phyloP scores from a whole-genome alignment of 2,329 filamentous ascomycete genomes.

The Eutypella sp. region DNA sequence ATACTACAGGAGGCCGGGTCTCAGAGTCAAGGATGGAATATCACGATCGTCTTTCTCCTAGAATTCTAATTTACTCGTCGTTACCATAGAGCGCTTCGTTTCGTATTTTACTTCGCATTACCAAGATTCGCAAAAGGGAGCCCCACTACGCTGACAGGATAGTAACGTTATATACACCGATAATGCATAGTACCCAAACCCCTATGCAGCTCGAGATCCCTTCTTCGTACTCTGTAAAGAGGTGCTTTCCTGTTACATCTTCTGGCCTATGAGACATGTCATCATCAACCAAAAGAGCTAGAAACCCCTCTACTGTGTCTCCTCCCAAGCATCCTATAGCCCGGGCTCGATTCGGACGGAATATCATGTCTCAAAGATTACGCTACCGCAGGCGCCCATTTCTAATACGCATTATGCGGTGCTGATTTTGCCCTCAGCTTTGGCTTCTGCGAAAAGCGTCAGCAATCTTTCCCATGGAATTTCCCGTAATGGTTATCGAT shows the following conservation, averaged over 20 bases:
- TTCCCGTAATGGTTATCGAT: background rate
- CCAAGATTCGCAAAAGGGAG: too few species aligned
- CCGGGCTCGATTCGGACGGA: too few species aligned
- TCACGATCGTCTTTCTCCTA: too few species aligned
- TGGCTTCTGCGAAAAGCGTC: conserved; percentile 53
- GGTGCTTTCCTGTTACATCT: background rate
- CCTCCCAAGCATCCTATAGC: too few species aligned
- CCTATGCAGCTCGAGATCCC: background rate
- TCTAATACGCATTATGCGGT: conserved; percentile 26
- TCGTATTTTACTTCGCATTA: background rate
- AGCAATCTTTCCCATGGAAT: conserved; percentile 13
- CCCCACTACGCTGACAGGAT: background rate
- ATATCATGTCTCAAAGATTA: too few species aligned
- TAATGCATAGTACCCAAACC: background rate
- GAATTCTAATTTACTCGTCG: too few species aligned
- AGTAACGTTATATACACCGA: background rate
- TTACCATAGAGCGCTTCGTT: too few species aligned
- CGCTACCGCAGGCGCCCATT: conserved; percentile 3
- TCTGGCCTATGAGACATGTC: too few species aligned
- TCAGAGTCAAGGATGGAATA: too few species aligned
- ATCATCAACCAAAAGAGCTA: too few species aligned
- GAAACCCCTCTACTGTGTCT: too few species aligned
- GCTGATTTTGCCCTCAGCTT: conserved; percentile 64
- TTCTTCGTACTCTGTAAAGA: background rate
- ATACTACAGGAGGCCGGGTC: too few species aligned